These are phyloP conservation scores for Vitis rupestris DNA, from an alignment of 164 flowering plant genomes.

Conservation along the genomic window DNA sequence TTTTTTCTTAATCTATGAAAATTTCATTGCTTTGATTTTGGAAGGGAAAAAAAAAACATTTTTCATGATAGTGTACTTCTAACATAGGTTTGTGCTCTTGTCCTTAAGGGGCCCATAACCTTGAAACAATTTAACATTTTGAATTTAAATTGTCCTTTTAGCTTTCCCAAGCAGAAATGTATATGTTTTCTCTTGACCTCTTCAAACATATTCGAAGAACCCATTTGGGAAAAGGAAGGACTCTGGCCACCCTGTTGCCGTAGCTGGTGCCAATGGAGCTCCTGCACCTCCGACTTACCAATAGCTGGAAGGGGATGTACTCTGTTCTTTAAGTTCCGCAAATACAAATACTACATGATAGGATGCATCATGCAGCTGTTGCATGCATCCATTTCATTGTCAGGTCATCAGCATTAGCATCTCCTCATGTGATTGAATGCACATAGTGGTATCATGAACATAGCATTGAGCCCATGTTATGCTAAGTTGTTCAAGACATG, in stretches of 20 bases:
- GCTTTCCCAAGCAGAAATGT: neutral
- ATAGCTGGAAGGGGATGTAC: conserved; percentile 84
- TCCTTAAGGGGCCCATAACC: neutral
- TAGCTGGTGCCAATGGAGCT: conserved; percentile 62
- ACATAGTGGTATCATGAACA: conserved; percentile 41
- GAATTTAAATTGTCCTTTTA: neutral
- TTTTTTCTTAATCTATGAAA: no score
- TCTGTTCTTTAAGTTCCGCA: conserved; percentile 57
- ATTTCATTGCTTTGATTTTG: no score
- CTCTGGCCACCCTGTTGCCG: conserved; percentile 30
- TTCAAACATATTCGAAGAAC: conserved; percentile 82
- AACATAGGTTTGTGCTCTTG: no score
- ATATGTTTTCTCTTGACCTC: conserved; percentile 48
- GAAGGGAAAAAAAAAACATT: no score
- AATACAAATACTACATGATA: conserved; percentile 49
- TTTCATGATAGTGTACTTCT: no score
- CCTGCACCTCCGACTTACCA: conserved; percentile 49
- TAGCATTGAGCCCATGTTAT: conserved; percentile 32
- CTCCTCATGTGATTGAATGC: conserved; percentile 47
- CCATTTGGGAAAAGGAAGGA: conserved; percentile 98
- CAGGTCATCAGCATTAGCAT: conserved; percentile 71
- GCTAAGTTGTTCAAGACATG: conserved; percentile 26
- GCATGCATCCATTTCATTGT: conserved; percentile 81
- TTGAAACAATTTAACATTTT: neutral
- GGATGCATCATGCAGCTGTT: conserved; percentile 85